phyloP scores from a whole-genome alignment of 2,329 filamentous ascomycete species.

The Penicillium verrucosum region DNA sequence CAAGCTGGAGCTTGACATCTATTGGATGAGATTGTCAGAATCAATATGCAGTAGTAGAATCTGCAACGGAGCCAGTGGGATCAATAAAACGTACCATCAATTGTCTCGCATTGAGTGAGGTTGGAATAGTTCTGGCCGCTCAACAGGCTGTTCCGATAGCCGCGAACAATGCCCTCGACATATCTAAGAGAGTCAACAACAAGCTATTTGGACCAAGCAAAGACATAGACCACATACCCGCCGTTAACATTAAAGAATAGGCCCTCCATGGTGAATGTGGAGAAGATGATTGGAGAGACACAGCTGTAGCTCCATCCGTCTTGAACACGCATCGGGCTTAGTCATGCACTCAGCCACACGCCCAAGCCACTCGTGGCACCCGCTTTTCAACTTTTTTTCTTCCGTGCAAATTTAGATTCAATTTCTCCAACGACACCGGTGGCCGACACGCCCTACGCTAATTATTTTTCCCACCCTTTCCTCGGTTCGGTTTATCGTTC shows the following conservation, averaged over 20 bases:
- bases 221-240: conserved; percentile 59
- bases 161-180: conserved; percentile 94
- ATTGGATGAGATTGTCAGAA: conserved; percentile 9
- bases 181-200: conserved; percentile 58
- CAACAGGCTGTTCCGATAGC: conserved; percentile 91
- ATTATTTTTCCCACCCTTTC: conserved; percentile 19
- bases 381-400: conserved; percentile 37
- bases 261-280: conserved; percentile 67
- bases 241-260: conserved; percentile 93
- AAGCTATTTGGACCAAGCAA: background rate
- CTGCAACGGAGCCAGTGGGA: background rate
- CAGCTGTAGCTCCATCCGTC: conserved; percentile 21
- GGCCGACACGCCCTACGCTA: conserved; percentile 32
- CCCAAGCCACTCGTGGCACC: conserved; percentile 20
- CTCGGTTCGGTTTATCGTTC: conserved; percentile 20
- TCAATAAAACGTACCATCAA: conserved; percentile 65
- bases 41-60: background rate
- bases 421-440: conserved; percentile 34
- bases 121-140: conserved; percentile 90
- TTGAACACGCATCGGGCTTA: conserved; percentile 23
- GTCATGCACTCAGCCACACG: conserved; percentile 34
- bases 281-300: conserved; percentile 18
- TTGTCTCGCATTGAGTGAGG: conserved; percentile 94
- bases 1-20: conserved; percentile 98
- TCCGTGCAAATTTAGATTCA: conserved; percentile 36